Evolutionary conservation across 768 basidiomycete species (phyloP).

Genomic region (Boletus edulis): DNA sequence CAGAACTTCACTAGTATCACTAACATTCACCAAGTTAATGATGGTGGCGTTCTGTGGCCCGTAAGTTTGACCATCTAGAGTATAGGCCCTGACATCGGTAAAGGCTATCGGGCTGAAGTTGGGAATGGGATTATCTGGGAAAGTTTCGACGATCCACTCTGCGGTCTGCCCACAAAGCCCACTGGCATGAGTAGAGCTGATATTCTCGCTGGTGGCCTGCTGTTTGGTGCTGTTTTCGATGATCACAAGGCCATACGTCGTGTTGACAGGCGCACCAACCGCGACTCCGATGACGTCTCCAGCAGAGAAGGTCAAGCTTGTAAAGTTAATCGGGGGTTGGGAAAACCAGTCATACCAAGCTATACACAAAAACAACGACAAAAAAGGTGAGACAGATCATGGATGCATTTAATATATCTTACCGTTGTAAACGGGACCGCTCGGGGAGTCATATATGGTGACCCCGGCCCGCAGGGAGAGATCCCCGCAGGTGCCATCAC

Average conservation of each 20-base stretch:
- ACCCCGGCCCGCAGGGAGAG: background rate
- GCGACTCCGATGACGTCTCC: conserved; percentile 7
- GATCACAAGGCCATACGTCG: background rate
- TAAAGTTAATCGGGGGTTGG: too few species aligned
- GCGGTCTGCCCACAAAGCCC: conserved; percentile 2
- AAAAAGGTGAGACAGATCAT: background rate
- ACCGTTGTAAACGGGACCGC: background rate
- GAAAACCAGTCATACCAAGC: conserved; percentile 13
- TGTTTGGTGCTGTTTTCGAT: conserved; percentile 1
- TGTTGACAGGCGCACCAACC: background rate
- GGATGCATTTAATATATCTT: background rate
- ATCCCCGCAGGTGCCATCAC: background rate
- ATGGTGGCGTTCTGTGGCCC: background rate
- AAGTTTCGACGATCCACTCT: conserved; percentile 15
- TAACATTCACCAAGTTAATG: background rate
- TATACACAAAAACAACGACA: background rate
- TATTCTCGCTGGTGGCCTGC: background rate
- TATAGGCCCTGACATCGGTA: background rate
- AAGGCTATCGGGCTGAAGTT: conserved; percentile 10
- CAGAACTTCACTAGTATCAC: background rate
- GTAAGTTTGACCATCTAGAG: background rate
- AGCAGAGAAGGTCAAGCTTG: conserved; percentile 3
- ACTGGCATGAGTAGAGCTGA: background rate
- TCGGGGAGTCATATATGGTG: background rate
- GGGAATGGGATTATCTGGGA: background rate